Evolutionary conservation across 129 eudicot species (phyloP), one percentile per base, ranked within the genome.

Genomic region (Flaveria brownii): DNA sequence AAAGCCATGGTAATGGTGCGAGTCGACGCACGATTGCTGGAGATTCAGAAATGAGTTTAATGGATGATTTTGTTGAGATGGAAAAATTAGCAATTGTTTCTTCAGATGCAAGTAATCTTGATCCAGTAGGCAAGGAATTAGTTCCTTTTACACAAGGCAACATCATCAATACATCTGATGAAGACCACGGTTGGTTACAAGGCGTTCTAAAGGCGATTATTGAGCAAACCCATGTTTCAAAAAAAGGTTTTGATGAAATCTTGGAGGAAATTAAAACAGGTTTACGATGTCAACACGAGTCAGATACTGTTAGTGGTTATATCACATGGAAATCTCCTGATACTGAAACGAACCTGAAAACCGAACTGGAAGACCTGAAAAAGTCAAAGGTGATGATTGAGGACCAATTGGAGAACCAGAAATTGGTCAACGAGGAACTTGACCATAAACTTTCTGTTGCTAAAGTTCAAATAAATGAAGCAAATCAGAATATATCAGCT

Each of bases 31-130:
- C 80, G 49, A 76, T 43, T 68, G 74, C 84, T 28, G 93, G 83
- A 55, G 88, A 78, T 73, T 75, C 87, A 15, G 92, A 85, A 17
- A 84, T 85, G 85, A 87, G 96, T 68, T 78, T 90, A 43, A 87
- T 87, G 92, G 92, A 90, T 63, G 91, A 93, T 86, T 87, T 88
- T 81, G 88, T 78, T 26, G 97, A 92, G 79, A 90, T 88, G 95
- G 98, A 93, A 74, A 90, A 81, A 73, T 45, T 93, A 69, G 97
- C 98, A 41, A 88, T 93, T 49, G 96, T 93, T 69, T 73, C 73
- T 25, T 77, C 55, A 10, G 82, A 75, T 54, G 46, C 85, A 72
- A 60, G 28, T 23, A 78, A 82, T 64, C 72, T 75, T 47, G 87
- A 82, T 68, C 61, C 82, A 1, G 57, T 72, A 2, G 88, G 88